Percentiles rank a stretch among this genome's conserved stretches.
These are phyloP conservation scores for Letharia lupina DNA, from an alignment of 495 filamentous ascomycete species.

Conservation along the genomic window DNA sequence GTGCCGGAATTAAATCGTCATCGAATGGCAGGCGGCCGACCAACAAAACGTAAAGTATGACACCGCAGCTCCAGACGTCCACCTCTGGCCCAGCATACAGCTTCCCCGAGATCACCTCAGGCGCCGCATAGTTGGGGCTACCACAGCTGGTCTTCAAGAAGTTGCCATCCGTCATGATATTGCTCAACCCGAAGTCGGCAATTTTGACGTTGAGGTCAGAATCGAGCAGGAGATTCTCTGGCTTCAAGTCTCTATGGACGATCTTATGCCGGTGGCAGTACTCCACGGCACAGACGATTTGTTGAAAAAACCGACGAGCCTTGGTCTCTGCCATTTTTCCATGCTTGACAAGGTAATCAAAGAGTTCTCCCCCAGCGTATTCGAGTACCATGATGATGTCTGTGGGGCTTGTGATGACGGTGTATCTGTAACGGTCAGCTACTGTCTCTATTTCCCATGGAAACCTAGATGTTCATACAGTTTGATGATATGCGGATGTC, in stretches of 20 bases:
- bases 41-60: conserved; percentile 92
- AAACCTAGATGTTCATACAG: conserved; percentile 49
- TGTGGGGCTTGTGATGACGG: conserved; percentile 82
- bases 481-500: conserved; percentile 98
- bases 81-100: conserved; percentile 96
- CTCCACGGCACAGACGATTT: conserved; percentile 98
- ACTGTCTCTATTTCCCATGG: not conserved
- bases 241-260: conserved; percentile 94
- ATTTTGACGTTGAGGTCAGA: conserved; percentile 96
- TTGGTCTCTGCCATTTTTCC: conserved; percentile 83
- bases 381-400: conserved; percentile 99
- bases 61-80: conserved; percentile 98
- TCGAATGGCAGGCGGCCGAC: conserved; percentile 91
- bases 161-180: conserved; percentile 99
- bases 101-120: conserved; percentile 96
- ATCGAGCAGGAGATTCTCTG: conserved; percentile 92
- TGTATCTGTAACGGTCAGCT: conserved; percentile 53
- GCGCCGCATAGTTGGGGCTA: conserved; percentile 95
- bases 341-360: conserved; percentile 91
- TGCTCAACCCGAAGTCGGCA: conserved; percentile 95
- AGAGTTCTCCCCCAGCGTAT: conserved; percentile 91
- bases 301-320: conserved; percentile 94
- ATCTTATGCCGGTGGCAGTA: conserved; percentile 99
- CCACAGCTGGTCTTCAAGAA: conserved; percentile 98
- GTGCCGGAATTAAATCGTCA: conserved; percentile 84